Evolutionary conservation across 768 basidiomycete species (phyloP).

Genomic region (Sporobolomyces pararoseus): DNA sequence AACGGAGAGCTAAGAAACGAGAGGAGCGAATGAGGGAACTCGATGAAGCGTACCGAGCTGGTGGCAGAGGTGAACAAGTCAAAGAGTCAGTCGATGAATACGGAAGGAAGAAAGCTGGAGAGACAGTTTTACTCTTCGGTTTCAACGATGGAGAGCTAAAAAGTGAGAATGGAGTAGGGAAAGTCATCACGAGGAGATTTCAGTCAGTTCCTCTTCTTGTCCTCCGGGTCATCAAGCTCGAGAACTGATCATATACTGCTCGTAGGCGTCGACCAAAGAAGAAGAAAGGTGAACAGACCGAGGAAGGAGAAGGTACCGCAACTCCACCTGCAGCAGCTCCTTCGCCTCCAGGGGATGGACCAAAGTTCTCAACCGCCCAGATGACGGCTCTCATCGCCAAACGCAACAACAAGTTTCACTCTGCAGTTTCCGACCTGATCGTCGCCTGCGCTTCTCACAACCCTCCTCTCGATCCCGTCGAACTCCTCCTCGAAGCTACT

Average conservation of each 20-base stretch:
- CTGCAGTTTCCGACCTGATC: slow-evolving; percentile 66
- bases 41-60: slow-evolving; percentile 40
- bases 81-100: slow-evolving; percentile 12
- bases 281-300: slow-evolving; percentile 6
- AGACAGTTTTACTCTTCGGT: slow-evolving; percentile 57
- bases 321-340: background rate
- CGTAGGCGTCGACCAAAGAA: slow-evolving; percentile 12
- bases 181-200: slow-evolving; percentile 38
- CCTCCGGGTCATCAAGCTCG: background rate
- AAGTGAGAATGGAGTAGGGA: slow-evolving; percentile 44
- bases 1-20: slow-evolving; percentile 37
- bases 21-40: slow-evolving; percentile 33
- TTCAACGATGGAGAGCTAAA: slow-evolving; percentile 54
- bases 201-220: slow-evolving; percentile 5
- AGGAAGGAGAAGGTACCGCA: background rate
- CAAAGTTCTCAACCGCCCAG: slow-evolving; percentile 49
- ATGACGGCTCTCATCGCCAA: slow-evolving; percentile 66
- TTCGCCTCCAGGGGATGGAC: slow-evolving; percentile 10
- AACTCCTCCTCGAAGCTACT: slow-evolving; percentile 64
- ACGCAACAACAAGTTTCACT: slow-evolving; percentile 62
- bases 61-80: slow-evolving; percentile 24
- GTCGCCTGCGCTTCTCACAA: slow-evolving; percentile 42
- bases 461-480: slow-evolving; percentile 59
- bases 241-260: background rate
- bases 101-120: slow-evolving; percentile 45